Evolutionary conservation across 768 basidiomycete genomes (phyloP).

Genomic region (Suillus placidus): DNA sequence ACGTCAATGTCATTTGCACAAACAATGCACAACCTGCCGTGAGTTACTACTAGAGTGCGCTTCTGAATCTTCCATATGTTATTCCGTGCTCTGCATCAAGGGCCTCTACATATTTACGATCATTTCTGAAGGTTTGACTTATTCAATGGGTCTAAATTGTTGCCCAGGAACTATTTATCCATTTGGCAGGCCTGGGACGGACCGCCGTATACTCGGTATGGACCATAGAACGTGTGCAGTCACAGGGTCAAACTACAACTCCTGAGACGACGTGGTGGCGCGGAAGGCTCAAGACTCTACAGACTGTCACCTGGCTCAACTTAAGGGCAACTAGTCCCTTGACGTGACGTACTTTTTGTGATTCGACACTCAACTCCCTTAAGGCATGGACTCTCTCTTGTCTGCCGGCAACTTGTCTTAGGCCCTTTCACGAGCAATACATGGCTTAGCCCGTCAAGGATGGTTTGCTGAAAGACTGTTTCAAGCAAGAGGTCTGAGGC

Average conservation of each 20-base stretch:
- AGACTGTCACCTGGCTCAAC: not conserved
- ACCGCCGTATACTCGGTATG: too few species aligned
- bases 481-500: not conserved
- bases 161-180: too few species aligned
- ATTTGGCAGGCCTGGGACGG: too few species aligned
- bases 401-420: not conserved
- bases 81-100: too few species aligned
- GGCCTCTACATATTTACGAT: too few species aligned
- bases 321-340: not conserved
- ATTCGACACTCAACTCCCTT: not conserved
- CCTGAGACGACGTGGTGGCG: not conserved
- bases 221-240: not conserved
- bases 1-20: too few species aligned
- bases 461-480: not conserved
- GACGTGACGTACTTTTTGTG: not conserved
- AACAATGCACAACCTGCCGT: too few species aligned
- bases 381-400: not conserved
- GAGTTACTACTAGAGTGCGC: too few species aligned
- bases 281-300: not conserved
- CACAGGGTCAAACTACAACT: not conserved
- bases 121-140: too few species aligned
- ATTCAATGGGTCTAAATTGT: too few species aligned
- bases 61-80: too few species aligned
- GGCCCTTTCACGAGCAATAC: not conserved
- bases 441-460: not conserved